Evolutionary conservation across 2,329 filamentous ascomycete genomes (phyloP).

Genomic region (Sphaerulina musiva): DNA sequence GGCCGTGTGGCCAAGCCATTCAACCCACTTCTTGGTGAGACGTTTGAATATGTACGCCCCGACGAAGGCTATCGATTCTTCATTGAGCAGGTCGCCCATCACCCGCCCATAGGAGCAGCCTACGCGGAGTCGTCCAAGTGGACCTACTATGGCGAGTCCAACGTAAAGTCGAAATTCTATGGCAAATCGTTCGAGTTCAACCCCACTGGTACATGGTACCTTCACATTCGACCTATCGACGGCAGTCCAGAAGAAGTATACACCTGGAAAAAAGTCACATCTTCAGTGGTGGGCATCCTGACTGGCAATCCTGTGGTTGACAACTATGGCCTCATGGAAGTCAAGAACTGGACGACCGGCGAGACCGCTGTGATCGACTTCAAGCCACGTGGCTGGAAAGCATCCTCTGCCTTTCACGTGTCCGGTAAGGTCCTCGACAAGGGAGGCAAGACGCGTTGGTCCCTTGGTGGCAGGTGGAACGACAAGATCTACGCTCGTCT

Average conservation of each 20-base stretch:
- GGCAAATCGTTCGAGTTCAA: slow-evolving; percentile 97
- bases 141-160: slow-evolving; percentile 94
- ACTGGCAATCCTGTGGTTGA: slow-evolving; percentile 95
- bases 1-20: slow-evolving; percentile 96
- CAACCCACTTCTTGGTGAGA: slow-evolving; percentile 92
- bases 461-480: slow-evolving; percentile 92
- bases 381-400: slow-evolving; percentile 93
- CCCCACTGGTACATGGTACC: slow-evolving; percentile 92
- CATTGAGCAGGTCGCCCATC: slow-evolving; percentile 96
- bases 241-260: slow-evolving; percentile 70
- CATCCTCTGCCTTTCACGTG: slow-evolving; percentile 82
- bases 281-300: slow-evolving; percentile 96
- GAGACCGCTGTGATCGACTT: slow-evolving; percentile 87
- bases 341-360: slow-evolving; percentile 95
- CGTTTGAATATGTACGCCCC: slow-evolving; percentile 89
- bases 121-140: slow-evolving; percentile 88
- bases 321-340: slow-evolving; percentile 94
- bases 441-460: slow-evolving; percentile 75
- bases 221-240: slow-evolving; percentile 68
- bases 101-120: slow-evolving; percentile 88
- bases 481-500: slow-evolving; percentile 91
- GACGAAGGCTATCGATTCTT: slow-evolving; percentile 99
- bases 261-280: slow-evolving; percentile 98
- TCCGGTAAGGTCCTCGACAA: slow-evolving; percentile 76
- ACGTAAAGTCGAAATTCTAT: slow-evolving; percentile 93